Evolutionary conservation across 257 asterid genomes (phyloP).

Genomic region (Solanum medicagineum): DNA sequence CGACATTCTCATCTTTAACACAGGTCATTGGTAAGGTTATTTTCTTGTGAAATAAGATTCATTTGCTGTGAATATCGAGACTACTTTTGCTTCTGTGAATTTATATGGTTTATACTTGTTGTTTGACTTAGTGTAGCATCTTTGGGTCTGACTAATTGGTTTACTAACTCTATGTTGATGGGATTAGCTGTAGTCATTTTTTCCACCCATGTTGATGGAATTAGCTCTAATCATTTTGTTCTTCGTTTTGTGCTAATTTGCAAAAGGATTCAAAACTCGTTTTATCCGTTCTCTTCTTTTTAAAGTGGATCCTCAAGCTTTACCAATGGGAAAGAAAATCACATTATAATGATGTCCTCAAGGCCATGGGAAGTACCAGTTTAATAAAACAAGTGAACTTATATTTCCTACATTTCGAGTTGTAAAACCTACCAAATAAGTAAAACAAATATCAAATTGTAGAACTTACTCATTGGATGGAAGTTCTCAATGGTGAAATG

Average conservation of each 20-base stretch:
- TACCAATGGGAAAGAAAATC: neutral
- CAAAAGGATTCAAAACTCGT: neutral
- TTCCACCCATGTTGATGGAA: neutral
- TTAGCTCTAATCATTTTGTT: neutral
- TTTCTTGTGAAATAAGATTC: neutral
- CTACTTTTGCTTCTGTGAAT: neutral
- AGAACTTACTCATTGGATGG: neutral
- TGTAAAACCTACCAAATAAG: neutral
- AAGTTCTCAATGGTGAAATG: neutral
- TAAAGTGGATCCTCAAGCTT: neutral
- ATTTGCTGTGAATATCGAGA: neutral
- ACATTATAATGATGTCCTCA: neutral
- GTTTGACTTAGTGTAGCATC: neutral
- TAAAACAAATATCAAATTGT: neutral
- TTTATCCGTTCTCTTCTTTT: neutral
- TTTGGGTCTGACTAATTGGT: neutral
- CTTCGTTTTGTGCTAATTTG: neutral
- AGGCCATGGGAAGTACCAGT: neutral
- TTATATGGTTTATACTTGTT: neutral
- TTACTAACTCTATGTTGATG: neutral
- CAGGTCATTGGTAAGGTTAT: slow-evolving; percentile 78
- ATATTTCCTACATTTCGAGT: neutral
- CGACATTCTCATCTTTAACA: slow-evolving; percentile 75
- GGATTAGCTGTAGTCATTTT: neutral
- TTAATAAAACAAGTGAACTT: neutral